Percentiles rank a stretch among this genome's conserved stretches.
These are phyloP conservation scores for Immersiporthe knoxdaviesiana DNA, from an alignment of 2,329 filamentous ascomycete genomes.

Conservation along the genomic window DNA sequence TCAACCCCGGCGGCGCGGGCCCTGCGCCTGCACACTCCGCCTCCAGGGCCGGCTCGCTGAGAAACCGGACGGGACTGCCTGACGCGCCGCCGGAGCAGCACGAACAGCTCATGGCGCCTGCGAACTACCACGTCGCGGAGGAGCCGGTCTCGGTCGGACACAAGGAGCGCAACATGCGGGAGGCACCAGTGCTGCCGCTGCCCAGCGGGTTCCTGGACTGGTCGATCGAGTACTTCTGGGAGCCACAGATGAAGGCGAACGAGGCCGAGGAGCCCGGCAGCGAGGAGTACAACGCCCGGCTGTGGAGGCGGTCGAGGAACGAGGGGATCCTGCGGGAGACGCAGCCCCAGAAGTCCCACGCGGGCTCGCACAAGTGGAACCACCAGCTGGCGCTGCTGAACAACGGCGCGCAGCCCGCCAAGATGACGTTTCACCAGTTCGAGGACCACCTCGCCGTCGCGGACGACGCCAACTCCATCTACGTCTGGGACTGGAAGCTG, in stretches of 20 bases:
- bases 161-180: slow-evolving; percentile 61
- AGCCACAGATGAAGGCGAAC: slow-evolving; percentile 96
- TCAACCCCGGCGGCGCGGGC: slow-evolving; percentile 31
- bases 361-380: slow-evolving; percentile 85
- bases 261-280: slow-evolving; percentile 96
- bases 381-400: slow-evolving; percentile 81
- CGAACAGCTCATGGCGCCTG: slow-evolving; percentile 66
- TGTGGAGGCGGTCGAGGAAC: slow-evolving; percentile 92
- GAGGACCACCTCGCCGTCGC: slow-evolving; percentile 94
- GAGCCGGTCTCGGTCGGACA: slow-evolving; percentile 82
- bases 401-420: slow-evolving; percentile 85
- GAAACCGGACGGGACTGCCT: slow-evolving; percentile 43
- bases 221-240: slow-evolving; percentile 97
- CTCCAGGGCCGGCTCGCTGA: slow-evolving; percentile 43
- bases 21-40: slow-evolving; percentile 31
- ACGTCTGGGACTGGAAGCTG: slow-evolving; percentile 91
- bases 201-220: slow-evolving; percentile 87
- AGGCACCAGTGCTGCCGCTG: slow-evolving; percentile 70
- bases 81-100: slow-evolving; percentile 72
- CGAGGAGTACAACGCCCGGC: slow-evolving; percentile 90
- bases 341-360: slow-evolving; percentile 88
- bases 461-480: slow-evolving; percentile 88
- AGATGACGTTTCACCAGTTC: slow-evolving; percentile 97
- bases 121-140: slow-evolving; percentile 75
- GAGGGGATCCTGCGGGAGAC: slow-evolving; percentile 91